Evolutionary conservation across 2,329 filamentous ascomycete genomes (phyloP).

Genomic region (Aspergillus nomiae): DNA sequence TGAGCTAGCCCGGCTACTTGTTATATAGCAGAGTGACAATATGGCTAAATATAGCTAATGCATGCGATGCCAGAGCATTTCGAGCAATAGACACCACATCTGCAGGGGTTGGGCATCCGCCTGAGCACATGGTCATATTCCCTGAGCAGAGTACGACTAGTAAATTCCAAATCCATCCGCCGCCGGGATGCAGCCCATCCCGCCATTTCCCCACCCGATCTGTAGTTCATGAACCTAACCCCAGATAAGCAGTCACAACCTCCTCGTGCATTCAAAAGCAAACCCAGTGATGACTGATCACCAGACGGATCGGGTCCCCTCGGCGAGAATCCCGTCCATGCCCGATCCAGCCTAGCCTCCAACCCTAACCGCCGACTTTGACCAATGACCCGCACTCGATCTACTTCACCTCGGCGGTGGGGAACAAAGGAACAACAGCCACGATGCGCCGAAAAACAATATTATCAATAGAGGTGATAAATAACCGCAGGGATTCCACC

Average conservation of each 20-base stretch:
- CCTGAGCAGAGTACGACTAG: not conserved
- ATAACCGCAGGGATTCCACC: no score
- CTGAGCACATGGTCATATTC: not conserved
- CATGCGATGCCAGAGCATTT: no score
- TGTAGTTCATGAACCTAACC: not conserved
- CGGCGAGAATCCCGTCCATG: not conserved
- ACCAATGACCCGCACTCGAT: not conserved
- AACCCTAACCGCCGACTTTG: not conserved
- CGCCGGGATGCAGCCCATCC: not conserved
- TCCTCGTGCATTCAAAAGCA: not conserved
- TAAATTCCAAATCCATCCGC: not conserved
- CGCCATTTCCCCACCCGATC: not conserved
- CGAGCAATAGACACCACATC: no score
- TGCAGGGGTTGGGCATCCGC: not conserved
- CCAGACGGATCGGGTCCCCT: no score
- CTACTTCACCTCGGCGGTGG: not conserved
- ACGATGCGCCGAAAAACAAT: no score
- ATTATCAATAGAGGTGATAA: no score
- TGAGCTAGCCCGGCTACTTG: slow-evolving; percentile 50
- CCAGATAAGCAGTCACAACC: not conserved
- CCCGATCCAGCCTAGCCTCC: not conserved
- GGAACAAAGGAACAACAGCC: no score
- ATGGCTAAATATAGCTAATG: not conserved
- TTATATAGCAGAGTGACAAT: not conserved
- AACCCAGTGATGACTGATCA: not conserved